Evolutionary conservation across 2,329 filamentous ascomycete species (phyloP), one percentile per base, ranked within the genome.

Genomic region (Xylariaceae sp.): DNA sequence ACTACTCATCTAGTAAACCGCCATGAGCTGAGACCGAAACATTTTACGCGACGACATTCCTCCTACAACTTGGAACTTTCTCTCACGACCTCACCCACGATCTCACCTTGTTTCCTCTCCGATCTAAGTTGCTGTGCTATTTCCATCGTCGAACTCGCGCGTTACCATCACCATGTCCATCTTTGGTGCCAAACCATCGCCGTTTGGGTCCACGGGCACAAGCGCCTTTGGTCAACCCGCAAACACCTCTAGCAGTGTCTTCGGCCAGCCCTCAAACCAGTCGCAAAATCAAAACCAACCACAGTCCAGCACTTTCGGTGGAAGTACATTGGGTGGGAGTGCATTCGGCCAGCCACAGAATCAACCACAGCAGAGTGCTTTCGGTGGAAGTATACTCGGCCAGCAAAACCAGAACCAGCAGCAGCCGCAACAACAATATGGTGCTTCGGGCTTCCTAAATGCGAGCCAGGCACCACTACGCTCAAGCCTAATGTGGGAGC

Each of bases 401-500:
- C 71, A 71, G 37, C 70, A 71, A 20, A 70, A 71, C 44, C 58
- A 56, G 14, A 51, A 47, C 44, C 71, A 77, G 45, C 69, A 69
- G 41, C 69, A 68, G 29, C 72, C 68, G 26, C 72, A 73, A 41
- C 64, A 64, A 20, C 67, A 66, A 48, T 71, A 73, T 78, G 68
- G 73, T 73, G 65, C 75, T 77, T 69, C 79, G 72, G 19, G 64
- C 67, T 55, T 76, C 72, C 26, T 80, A 75, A 69, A 77, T 73
- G 46, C 78, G 74, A 71, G 79, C 75, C 50, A 73, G 54, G 65
- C 63, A 12, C 73, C 80, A 19, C 52, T 59, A 41, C 63, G 60
- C 19, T 63, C 58, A 21, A 66, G 62, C 42, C 60, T 64, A 20
- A 65, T 70, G 50, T 70, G 68, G 70, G 69, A 72, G 50, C 64